These are phyloP conservation scores for Penicillium corylophilum DNA, from an alignment of 2,329 filamentous ascomycete genomes.

Conservation along the genomic window DNA sequence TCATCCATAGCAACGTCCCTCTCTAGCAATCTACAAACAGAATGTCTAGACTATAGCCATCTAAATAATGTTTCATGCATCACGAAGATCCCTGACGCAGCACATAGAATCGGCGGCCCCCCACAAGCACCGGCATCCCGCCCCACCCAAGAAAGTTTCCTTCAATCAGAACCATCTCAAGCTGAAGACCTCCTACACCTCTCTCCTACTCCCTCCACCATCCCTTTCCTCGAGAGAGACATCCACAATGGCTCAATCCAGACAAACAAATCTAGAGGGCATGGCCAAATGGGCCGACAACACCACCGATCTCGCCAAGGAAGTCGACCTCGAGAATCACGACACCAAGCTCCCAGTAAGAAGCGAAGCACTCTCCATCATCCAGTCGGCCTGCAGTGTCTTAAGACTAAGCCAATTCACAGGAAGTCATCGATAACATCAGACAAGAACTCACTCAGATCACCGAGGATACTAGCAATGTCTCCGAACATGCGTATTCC, in stretches of 20 bases:
- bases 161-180: neutral
- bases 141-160: neutral
- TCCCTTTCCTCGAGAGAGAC: neutral
- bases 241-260: neutral
- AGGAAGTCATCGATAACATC: neutral
- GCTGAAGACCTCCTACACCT: too few relatives aligned
- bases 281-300: neutral
- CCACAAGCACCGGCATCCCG: neutral
- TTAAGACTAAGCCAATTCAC: neutral
- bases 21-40: too few relatives aligned
- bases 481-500: neutral
- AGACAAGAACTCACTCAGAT: neutral
- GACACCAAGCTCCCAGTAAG: neutral
- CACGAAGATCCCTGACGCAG: neutral
- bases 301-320: neutral
- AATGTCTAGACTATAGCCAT: too few relatives aligned
- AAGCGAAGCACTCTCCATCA: too few relatives aligned
- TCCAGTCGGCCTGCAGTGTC: too few relatives aligned
- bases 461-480: neutral
- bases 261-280: neutral
- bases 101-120: neutral
- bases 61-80: too few relatives aligned
- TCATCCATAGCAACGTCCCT: too few relatives aligned
- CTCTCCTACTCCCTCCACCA: neutral
- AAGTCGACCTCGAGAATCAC: neutral